Evolutionary conservation across 2,329 filamentous ascomycete species (phyloP).

Genomic region (Colletotrichum eremochloae): DNA sequence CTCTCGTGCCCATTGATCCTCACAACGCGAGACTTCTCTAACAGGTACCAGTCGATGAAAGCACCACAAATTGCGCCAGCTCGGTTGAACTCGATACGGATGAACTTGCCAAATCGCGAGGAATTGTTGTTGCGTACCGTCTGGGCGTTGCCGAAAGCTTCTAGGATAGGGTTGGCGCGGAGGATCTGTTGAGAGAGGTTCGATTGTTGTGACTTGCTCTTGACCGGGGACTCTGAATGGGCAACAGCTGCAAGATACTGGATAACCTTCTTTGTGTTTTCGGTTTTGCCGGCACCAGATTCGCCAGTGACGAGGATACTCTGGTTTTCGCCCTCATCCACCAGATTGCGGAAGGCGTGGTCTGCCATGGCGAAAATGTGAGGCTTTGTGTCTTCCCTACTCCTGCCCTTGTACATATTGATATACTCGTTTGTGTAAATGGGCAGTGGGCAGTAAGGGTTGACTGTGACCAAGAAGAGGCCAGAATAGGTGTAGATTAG

Average conservation of each 20-base stretch:
- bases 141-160: conserved; percentile 98
- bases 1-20: conserved; percentile 88
- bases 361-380: conserved; percentile 99
- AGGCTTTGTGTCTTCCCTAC: conserved; percentile 92
- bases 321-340: conserved; percentile 95
- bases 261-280: conserved; percentile 99
- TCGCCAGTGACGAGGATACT: conserved; percentile 98
- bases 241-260: conserved; percentile 97
- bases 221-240: conserved; percentile 79
- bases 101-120: conserved; percentile 98
- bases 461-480: conserved; percentile 95
- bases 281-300: conserved; percentile 97
- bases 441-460: conserved; percentile 93
- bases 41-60: conserved; percentile 97
- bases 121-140: conserved; percentile 99
- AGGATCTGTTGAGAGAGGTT: conserved; percentile 97
- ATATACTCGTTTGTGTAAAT: conserved; percentile 98
- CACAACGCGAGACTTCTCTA: conserved; percentile 98
- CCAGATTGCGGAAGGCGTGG: conserved; percentile 93
- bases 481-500: conserved; percentile 99
- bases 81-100: conserved; percentile 93
- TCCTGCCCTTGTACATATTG: conserved; percentile 96
- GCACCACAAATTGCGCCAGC: conserved; percentile 93
- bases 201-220: conserved; percentile 75
- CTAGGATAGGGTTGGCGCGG: conserved; percentile 94